A percentile compares a stretch with the other conserved stretches of the same genome.
Conservation (phyloP, 352 stramenopile genomes). For the Thalassiosira ordinaria region DNA sequence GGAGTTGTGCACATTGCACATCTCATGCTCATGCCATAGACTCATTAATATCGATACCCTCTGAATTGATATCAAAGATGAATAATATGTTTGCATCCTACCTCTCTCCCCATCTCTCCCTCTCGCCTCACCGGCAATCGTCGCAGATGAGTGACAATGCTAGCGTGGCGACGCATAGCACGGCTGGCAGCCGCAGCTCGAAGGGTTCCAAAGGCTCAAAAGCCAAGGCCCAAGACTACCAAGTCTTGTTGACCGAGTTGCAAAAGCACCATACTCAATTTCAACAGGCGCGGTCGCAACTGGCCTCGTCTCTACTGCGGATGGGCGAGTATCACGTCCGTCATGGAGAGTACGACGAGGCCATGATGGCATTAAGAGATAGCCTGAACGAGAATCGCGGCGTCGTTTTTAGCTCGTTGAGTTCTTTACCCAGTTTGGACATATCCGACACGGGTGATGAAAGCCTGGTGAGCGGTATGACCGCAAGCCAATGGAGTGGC, state of each 20-base stretch:
- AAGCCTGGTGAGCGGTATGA: constrained; percentile 28
- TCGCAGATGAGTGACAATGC: constrained; percentile 25
- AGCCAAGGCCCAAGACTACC: constrained; percentile 63
- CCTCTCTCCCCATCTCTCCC: constrained; percentile 25
- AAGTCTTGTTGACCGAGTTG: constrained; percentile 62
- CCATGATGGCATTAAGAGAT: constrained; percentile 77
- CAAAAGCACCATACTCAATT: constrained; percentile 54
- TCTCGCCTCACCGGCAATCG: constrained; percentile 3
- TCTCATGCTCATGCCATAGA: no score
- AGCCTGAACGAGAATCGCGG: constrained; percentile 71
- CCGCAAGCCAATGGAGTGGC: constrained; percentile 19
- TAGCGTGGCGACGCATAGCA: constrained; percentile 43
- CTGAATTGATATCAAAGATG: no score
- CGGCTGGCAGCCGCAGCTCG: constrained; percentile 27
- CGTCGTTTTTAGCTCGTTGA: constrained; percentile 46
- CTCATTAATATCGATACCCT: no score
- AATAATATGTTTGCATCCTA: constrained; percentile 51
- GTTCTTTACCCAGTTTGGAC: constrained; percentile 22
- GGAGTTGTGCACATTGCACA: no score
- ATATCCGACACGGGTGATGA: constrained; percentile 28
- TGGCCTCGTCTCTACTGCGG: constrained; percentile 67
- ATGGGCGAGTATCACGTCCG: constrained; percentile 80
- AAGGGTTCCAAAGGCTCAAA: constrained; percentile 32
- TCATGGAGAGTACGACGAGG: constrained; percentile 76
- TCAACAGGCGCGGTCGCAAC: constrained; percentile 42